These are phyloP conservation scores for Starmerella cellae DNA, from an alignment of 805 yeast species.

Conservation along the genomic window DNA sequence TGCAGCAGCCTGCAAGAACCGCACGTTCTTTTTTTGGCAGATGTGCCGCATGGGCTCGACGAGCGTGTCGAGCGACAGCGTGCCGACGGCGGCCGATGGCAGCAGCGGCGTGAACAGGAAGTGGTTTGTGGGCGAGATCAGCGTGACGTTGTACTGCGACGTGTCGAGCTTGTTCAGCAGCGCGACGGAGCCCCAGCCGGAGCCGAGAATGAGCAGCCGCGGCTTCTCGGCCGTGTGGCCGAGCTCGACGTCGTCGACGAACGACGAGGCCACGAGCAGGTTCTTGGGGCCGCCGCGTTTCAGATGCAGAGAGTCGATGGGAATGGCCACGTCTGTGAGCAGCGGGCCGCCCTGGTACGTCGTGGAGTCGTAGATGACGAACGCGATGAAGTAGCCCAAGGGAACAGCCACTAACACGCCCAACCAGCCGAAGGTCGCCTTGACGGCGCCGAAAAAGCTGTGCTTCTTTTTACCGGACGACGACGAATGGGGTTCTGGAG, in stretches of 20 bases:
- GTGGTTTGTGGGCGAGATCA: conserved; percentile 55
- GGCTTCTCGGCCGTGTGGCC: conserved; percentile 37
- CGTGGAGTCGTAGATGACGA: conserved; percentile 53
- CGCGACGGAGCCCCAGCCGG: conserved; percentile 63
- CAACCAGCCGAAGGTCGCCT: conserved; percentile 4
- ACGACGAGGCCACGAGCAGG: conserved; percentile 44
- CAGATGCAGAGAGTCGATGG: conserved; percentile 42
- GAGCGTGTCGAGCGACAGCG: conserved; percentile 49
- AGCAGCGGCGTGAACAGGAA: conserved; percentile 57
- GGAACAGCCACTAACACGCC: conserved; percentile 20
- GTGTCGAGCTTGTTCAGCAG: conserved; percentile 39
- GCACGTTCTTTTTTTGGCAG: conserved; percentile 41
- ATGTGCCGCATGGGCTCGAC: conserved; percentile 52
- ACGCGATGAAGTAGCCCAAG: conserved; percentile 30
- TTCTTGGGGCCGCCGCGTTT: conserved; percentile 58
- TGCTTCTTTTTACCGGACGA: neutral
- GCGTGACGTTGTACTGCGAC: conserved; percentile 50
- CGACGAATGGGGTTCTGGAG: neutral
- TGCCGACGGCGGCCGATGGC: conserved; percentile 60
- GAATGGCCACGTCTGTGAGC: conserved; percentile 36
- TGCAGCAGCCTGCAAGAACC: conserved; percentile 50
- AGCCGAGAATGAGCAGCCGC: conserved; percentile 47
- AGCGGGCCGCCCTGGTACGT: conserved; percentile 36
- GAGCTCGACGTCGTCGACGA: conserved; percentile 45
- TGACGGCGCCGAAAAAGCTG: neutral